These are phyloP conservation scores for Penicillium crustosum DNA, from an alignment of 2,329 filamentous ascomycete genomes.

Conservation along the genomic window DNA sequence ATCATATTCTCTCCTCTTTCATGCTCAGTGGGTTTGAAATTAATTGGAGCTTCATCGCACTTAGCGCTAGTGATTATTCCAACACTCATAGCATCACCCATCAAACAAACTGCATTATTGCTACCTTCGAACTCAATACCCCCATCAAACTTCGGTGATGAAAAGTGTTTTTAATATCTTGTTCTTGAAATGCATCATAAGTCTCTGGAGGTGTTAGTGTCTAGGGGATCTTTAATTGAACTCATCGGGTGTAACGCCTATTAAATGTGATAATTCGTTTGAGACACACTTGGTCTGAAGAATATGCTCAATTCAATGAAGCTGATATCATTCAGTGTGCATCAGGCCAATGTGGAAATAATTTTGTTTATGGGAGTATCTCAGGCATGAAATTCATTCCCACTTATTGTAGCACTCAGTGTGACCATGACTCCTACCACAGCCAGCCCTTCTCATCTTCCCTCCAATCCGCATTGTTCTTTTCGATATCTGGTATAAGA, in stretches of 20 bases:
- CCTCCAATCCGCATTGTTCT: too few species aligned
- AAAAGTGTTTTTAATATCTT: background rate
- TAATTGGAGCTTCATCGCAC: background rate
- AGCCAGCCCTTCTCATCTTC: too few species aligned
- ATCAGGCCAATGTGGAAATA: background rate
- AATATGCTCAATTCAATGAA: background rate
- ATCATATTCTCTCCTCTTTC: background rate
- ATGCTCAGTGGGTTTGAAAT: background rate
- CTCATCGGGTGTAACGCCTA: background rate
- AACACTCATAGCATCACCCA: background rate
- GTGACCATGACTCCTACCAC: too few species aligned
- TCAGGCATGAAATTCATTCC: too few species aligned
- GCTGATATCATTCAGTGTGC: background rate
- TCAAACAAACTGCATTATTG: background rate
- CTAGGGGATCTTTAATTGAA: background rate
- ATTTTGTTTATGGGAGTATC: background rate
- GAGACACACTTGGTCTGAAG: background rate
- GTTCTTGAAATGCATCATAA: background rate
- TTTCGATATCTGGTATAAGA: too few species aligned
- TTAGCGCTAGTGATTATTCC: background rate
- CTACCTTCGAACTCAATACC: conserved; percentile 1
- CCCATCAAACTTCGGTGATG: background rate
- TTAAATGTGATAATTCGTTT: background rate
- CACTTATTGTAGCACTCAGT: too few species aligned
- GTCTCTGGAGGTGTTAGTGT: background rate